Base-by-base conservation (phyloP, 805 yeast species). In the Candida awuae region DNA sequence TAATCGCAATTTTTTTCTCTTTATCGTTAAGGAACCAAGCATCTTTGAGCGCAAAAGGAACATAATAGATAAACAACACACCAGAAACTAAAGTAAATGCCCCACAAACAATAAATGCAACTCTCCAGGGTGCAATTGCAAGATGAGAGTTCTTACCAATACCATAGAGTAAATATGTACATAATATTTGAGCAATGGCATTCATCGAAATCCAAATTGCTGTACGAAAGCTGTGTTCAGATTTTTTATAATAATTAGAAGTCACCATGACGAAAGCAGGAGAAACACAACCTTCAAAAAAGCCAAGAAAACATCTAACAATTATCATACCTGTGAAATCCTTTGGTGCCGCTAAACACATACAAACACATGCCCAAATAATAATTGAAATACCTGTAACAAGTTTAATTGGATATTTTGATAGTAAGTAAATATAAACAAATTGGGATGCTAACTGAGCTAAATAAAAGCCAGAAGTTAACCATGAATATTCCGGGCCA, bases 351-450 rank as follows among this genome's bases (percentile, higher is more conserved):
- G 68, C 70, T 1, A 81, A 68, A 42, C 72, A 77, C 22, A 73
- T 56, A 35, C 71, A 63, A 29, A 77, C 56, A 10, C 71, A 53
- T 9, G 85, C 86, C 87, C 90, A 81, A 0, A 71, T 29, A 4
- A 77, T 44, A 32, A 80, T 64, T 47, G 70, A 73, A 1, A 57
- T 47, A 14, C 75, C 62, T 3, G 71, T 63, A 3, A 74, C 62
- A 43, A 70, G 70, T 13, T 75, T 69, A 46, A 80, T 65, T 1
- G 80, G 80, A 40, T 75, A 70, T 43, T 63, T 69, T 53, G 79
- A 84, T 18, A 77, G 55, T 1, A 68, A 31, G 32, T 58, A 51
- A 38, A 78, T 56, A 54, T 79, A 80, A 2, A 84, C 84, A 29
- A 79, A 55, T 45, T 65, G 63, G 39, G 62, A 61, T 16, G 55